Percentiles rank a stretch among this genome's conserved stretches.
Conservation (phyloP, 108 stramenopile species). For the Seminavis robusta region DNA sequence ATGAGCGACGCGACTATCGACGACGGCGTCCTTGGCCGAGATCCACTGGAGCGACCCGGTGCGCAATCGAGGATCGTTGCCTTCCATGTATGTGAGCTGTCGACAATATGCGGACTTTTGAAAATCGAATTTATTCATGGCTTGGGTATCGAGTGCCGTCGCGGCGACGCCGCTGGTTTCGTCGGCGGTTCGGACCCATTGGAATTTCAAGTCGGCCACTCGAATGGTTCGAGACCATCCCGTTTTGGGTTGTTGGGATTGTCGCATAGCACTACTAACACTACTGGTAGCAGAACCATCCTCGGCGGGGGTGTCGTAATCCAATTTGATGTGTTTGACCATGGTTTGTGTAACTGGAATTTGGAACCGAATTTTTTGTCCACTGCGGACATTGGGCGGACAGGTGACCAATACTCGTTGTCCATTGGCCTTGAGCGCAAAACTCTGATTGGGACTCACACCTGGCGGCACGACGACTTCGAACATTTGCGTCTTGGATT, state of each 20-base stretch:
- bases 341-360: slow-evolving; percentile 67
- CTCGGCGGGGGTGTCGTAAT: slow-evolving; percentile 67
- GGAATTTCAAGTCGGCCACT: slow-evolving; percentile 60
- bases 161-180: no score
- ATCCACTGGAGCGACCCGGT: no score
- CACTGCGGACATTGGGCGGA: slow-evolving; percentile 80
- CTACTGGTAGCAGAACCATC: no score
- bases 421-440: slow-evolving; percentile 83
- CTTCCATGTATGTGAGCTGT: slow-evolving; percentile 34
- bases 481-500: slow-evolving; percentile 76
- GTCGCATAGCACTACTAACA: no score
- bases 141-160: no score
- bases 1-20: no score
- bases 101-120: no score
- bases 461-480: slow-evolving; percentile 87
- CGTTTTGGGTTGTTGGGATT: no score
- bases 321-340: slow-evolving; percentile 38
- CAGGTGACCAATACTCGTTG: slow-evolving; percentile 91
- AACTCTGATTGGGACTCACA: slow-evolving; percentile 79
- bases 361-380: slow-evolving; percentile 87
- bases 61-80: slow-evolving; percentile 43
- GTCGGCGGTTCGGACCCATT: slow-evolving; percentile 65
- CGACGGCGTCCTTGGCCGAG: no score
- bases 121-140: no score
- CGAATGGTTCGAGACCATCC: slow-evolving; percentile 55